phyloP scores from a whole-genome alignment of 495 filamentous ascomycete genomes.

The Penicillium atrosanguineum region DNA sequence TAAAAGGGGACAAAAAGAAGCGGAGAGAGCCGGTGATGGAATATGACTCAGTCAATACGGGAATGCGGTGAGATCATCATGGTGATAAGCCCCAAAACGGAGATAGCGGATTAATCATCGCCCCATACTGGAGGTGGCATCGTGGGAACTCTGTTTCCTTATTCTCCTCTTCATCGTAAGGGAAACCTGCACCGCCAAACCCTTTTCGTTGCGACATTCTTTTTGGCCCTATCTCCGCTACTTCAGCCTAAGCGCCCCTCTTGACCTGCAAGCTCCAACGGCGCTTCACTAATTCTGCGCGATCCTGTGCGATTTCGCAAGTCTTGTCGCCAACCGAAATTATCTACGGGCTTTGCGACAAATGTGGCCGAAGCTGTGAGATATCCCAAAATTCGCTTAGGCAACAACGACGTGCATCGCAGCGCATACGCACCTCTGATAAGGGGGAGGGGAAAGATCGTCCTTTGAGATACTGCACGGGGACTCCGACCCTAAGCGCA shows the following conservation, averaged over 20 bases:
- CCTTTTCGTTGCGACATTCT: neutral
- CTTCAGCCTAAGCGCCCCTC: neutral
- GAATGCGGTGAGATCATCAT: slow-evolving; percentile 16
- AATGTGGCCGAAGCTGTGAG: neutral
- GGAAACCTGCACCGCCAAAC: neutral
- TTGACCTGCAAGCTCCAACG: neutral
- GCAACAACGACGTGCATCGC: neutral
- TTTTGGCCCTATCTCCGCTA: slow-evolving; percentile 1
- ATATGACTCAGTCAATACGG: neutral
- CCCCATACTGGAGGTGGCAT: neutral
- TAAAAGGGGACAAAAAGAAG: too few relatives aligned
- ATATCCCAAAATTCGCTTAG: neutral
- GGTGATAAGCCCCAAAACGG: slow-evolving; percentile 18
- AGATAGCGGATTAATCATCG: slow-evolving; percentile 21
- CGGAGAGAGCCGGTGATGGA: neutral
- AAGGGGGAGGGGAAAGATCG: neutral
- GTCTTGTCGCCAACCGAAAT: neutral
- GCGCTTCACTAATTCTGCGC: neutral
- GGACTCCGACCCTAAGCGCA: too few relatives aligned
- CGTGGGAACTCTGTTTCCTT: neutral
- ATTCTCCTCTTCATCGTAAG: neutral
- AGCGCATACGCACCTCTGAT: neutral
- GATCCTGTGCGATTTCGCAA: neutral
- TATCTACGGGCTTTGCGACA: neutral
- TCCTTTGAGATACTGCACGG: neutral